Evolutionary conservation across 345 rosid species (phyloP).

Genomic region (Corchorus capsularis): DNA sequence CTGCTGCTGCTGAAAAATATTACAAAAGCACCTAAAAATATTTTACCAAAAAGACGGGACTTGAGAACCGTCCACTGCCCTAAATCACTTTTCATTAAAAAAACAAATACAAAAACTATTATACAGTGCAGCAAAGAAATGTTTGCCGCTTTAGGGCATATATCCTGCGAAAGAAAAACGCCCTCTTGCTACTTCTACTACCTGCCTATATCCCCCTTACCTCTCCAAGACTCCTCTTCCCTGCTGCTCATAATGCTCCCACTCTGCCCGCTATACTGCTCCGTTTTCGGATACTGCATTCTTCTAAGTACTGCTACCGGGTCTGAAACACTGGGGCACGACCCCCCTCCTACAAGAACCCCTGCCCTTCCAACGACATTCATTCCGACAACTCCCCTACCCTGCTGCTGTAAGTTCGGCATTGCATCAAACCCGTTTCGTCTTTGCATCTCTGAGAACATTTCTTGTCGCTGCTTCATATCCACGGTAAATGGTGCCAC

Average conservation of each 20-base stretch:
- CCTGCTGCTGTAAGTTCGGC: constrained; percentile 49
- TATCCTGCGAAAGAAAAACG: too few relatives aligned
- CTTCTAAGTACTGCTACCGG: constrained; percentile 64
- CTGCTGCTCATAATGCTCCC: constrained; percentile 35
- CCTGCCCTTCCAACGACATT: constrained; percentile 52
- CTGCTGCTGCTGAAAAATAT: constrained; percentile 29
- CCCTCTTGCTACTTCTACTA: constrained; percentile 41
- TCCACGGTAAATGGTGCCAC: constrained; percentile 48
- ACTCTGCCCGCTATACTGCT: constrained; percentile 43
- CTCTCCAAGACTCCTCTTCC: constrained; percentile 66
- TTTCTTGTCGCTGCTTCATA: constrained; percentile 49
- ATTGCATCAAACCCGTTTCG: constrained; percentile 49
- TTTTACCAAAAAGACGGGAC: constrained; percentile 26
- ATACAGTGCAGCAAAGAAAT: constrained; percentile 47
- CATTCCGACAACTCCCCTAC: constrained; percentile 48
- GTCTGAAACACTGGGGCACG: constrained; percentile 52
- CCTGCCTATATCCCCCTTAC: constrained; percentile 61
- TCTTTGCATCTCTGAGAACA: constrained; percentile 45
- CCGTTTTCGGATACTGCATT: constrained; percentile 54
- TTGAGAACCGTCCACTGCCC: constrained; percentile 33
- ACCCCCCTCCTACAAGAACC: constrained; percentile 38
- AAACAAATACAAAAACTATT: constrained; percentile 51
- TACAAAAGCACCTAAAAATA: constrained; percentile 43
- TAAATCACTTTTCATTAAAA: constrained; percentile 32
- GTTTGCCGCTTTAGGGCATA: constrained; percentile 25